phyloP scores from a whole-genome alignment of 208 protist species.

The Trypanosoma platydactyli region DNA sequence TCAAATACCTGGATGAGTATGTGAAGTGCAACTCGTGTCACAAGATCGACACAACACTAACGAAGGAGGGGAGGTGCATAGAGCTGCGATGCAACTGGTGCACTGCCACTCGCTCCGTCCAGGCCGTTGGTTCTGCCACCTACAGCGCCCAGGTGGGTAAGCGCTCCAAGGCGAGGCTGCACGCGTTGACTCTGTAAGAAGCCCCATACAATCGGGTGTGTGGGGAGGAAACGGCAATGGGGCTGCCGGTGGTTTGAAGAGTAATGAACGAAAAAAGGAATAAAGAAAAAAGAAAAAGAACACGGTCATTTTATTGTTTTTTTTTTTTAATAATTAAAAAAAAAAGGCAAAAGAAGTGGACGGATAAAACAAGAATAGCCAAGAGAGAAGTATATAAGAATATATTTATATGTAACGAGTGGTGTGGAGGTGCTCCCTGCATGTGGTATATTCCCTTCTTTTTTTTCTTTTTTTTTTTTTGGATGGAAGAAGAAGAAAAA shows the following conservation, averaged over 20 bases:
- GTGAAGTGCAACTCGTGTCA: slow-evolving; percentile 92
- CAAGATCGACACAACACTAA: slow-evolving; percentile 86
- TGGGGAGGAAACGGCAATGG: too few relatives aligned
- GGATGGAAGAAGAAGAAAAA: too few relatives aligned
- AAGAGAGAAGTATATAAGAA: too few relatives aligned
- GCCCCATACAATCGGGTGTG: too few relatives aligned
- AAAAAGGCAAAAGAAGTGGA: neutral
- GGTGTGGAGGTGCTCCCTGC: too few relatives aligned
- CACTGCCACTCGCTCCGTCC: slow-evolving; percentile 77
- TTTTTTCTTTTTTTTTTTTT: slow-evolving; percentile 15
- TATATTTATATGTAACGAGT: too few relatives aligned
- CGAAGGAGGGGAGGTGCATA: slow-evolving; percentile 69
- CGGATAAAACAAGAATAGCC: too few relatives aligned
- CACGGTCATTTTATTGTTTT: neutral
- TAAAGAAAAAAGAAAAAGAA: neutral
- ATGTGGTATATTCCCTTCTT: neutral
- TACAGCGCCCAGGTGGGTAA: slow-evolving; percentile 82
- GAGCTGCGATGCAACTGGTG: slow-evolving; percentile 81
- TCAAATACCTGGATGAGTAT: slow-evolving; percentile 89
- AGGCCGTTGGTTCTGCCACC: slow-evolving; percentile 53
- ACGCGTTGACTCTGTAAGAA: slow-evolving; percentile 53
- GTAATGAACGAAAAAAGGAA: neutral
- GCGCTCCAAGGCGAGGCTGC: slow-evolving; percentile 62
- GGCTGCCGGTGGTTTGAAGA: too few relatives aligned
- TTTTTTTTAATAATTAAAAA: neutral